phyloP scores from a whole-genome alignment of 2,329 filamentous ascomycete genomes.

The Dactylonectria macrodidyma region DNA sequence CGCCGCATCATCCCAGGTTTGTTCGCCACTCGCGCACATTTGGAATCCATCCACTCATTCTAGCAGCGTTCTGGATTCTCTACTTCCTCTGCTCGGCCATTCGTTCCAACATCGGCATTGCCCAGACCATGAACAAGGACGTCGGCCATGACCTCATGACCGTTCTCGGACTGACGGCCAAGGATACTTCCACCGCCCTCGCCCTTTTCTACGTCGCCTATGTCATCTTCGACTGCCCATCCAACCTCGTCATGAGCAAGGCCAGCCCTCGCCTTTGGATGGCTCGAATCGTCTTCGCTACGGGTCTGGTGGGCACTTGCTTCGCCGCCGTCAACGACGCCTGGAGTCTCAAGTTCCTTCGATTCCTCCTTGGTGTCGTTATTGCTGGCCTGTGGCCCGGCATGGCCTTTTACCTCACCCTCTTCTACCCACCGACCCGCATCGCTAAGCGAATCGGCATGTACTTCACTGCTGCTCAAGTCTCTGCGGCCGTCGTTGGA shows the following conservation, averaged over 20 bases:
- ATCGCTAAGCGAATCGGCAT: slow-evolving; percentile 90
- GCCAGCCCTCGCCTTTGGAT: slow-evolving; percentile 92
- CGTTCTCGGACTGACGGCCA: slow-evolving; percentile 77
- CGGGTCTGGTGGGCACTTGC: slow-evolving; percentile 86
- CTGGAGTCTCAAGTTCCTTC: slow-evolving; percentile 91
- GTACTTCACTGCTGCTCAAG: slow-evolving; percentile 91
- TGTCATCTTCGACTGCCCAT: slow-evolving; percentile 90
- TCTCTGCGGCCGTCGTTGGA: slow-evolving; percentile 90
- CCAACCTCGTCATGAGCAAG: slow-evolving; percentile 89
- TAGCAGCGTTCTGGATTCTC: slow-evolving; percentile 85
- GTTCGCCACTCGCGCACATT: slow-evolving; percentile 16
- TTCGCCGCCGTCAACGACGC: slow-evolving; percentile 86
- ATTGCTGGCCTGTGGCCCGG: slow-evolving; percentile 97
- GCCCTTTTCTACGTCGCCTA: slow-evolving; percentile 95
- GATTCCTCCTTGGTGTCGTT: slow-evolving; percentile 87
- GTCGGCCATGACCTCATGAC: slow-evolving; percentile 82
- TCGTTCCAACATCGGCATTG: slow-evolving; percentile 90
- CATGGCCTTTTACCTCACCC: slow-evolving; percentile 92
- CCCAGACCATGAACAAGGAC: slow-evolving; percentile 91
- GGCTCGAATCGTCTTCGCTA: slow-evolving; percentile 90
- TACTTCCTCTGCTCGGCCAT: slow-evolving; percentile 96
- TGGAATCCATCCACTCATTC: slow-evolving; percentile 16
- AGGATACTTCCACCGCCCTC: slow-evolving; percentile 86
- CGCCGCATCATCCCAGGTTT: slow-evolving; percentile 71
- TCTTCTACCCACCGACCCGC: slow-evolving; percentile 91